These are phyloP conservation scores for Luzula sylvatica DNA, from an alignment of 176 grass and related monocot species.

Conservation along the genomic window DNA sequence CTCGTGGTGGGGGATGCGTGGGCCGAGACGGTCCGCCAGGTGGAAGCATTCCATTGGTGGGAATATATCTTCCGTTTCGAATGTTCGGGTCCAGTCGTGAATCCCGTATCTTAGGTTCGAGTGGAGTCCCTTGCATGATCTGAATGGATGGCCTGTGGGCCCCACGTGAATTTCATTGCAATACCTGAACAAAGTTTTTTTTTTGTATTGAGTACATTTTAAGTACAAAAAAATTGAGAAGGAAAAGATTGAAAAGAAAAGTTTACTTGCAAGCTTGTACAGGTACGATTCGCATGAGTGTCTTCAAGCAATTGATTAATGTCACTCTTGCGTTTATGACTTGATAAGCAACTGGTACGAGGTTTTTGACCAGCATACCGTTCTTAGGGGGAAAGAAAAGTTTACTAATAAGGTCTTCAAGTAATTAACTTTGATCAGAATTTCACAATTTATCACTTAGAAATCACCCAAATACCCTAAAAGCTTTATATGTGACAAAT, in stretches of 20 bases:
- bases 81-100: conserved; percentile 68
- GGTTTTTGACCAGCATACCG: conserved; percentile 62
- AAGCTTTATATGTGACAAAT: background rate
- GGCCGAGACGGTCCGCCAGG: conserved; percentile 63
- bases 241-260: too few species aligned
- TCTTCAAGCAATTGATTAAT: conserved; percentile 88
- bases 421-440: too few species aligned
- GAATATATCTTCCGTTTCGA: conserved; percentile 68
- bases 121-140: conserved; percentile 59
- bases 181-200: too few species aligned
- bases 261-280: conserved; percentile 90
- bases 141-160: conserved; percentile 62
- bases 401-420: too few species aligned
- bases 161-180: conserved; percentile 89
- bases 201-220: too few species aligned
- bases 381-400: conserved; percentile 54
- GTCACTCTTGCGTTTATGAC: conserved; percentile 85
- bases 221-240: too few species aligned
- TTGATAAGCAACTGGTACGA: conserved; percentile 82
- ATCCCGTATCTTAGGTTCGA: conserved; percentile 50
- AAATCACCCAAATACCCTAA: too few species aligned
- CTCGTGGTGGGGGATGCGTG: conserved; percentile 64
- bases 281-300: conserved; percentile 77
- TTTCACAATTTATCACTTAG: too few species aligned
- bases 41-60: conserved; percentile 74